These are phyloP conservation scores for Acacia melanoxylon DNA, from an alignment of 306 rosid species.

Conservation along the genomic window DNA sequence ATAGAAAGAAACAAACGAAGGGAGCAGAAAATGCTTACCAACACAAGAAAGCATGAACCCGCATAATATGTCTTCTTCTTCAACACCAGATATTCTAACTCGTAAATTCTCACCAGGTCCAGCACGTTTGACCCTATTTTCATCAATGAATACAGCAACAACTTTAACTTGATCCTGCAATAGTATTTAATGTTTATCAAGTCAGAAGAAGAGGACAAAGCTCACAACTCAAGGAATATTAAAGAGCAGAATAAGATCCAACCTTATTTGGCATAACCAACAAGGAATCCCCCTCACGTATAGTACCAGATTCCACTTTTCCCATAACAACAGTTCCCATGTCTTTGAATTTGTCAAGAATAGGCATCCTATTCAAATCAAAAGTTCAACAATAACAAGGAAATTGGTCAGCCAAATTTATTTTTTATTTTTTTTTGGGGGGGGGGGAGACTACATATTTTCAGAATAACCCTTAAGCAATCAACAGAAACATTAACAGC, in stretches of 20 bases:
- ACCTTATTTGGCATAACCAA: constrained; percentile 98
- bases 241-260: not conserved
- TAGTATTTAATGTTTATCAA: constrained; percentile 8
- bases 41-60: constrained; percentile 86
- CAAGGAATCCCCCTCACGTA: constrained; percentile 80
- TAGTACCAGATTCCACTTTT: constrained; percentile 88
- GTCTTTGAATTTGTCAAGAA: constrained; percentile 90
- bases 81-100: constrained; percentile 78
- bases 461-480: not conserved
- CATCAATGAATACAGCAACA: constrained; percentile 66
- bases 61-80: constrained; percentile 75
- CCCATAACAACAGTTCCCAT: constrained; percentile 99
- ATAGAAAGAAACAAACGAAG: not conserved
- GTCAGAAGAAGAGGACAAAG: not conserved
- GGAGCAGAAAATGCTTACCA: constrained; percentile 47
- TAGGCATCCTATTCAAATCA: constrained; percentile 73
- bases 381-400: constrained; percentile 14
- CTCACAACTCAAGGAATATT: not conserved
- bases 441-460: not conserved
- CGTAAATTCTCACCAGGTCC: constrained; percentile 99
- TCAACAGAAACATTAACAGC: not conserved
- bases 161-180: constrained; percentile 83
- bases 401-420: constrained; percentile 4
- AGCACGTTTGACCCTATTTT: constrained; percentile 67
- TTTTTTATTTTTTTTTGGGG: no score